Conservation (phyloP, 139 green algal species). For the Ettlia oleoabundans region DNA sequence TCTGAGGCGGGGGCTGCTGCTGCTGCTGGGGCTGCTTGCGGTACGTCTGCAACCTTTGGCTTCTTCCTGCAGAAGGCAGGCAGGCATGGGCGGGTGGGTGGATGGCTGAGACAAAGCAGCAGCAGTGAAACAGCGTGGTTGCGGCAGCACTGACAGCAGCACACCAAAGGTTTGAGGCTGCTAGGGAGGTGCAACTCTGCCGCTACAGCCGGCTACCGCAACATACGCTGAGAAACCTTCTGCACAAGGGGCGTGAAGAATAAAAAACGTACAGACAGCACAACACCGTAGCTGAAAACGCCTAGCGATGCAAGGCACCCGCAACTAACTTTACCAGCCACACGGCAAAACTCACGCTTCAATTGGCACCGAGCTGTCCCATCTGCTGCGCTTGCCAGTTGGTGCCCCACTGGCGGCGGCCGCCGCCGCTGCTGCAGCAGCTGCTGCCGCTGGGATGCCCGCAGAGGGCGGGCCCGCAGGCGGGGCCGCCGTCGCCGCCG, state of each 20-base stretch:
- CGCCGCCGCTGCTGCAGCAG: constrained; percentile 17
- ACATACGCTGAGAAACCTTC: too few relatives aligned
- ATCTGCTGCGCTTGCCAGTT: constrained; percentile 75
- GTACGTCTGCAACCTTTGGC: background rate
- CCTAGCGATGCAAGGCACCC: too few relatives aligned
- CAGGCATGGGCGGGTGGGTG: too few relatives aligned
- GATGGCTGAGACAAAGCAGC: background rate
- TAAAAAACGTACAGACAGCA: background rate
- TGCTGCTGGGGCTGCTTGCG: background rate
- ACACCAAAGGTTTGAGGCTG: background rate
- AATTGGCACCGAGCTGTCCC: constrained; percentile 70
- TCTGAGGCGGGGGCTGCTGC: constrained; percentile 69
- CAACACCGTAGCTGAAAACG: too few relatives aligned
- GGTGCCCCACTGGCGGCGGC: constrained; percentile 59
- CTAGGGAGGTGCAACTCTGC: too few relatives aligned
- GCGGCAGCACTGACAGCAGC: background rate
- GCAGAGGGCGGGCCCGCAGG: too few relatives aligned
- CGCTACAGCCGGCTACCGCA: too few relatives aligned
- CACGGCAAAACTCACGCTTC: constrained; percentile 32
- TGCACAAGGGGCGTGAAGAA: too few relatives aligned
- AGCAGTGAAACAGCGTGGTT: background rate
- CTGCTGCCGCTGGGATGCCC: constrained; percentile 32
- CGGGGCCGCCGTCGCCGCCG: background rate
- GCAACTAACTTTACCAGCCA: too few relatives aligned
- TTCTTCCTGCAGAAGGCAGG: constrained; percentile 64